Base-by-base conservation (phyloP, 1,284 basidiomycete genomes). In the Ceratobasidium sp. region DNA sequence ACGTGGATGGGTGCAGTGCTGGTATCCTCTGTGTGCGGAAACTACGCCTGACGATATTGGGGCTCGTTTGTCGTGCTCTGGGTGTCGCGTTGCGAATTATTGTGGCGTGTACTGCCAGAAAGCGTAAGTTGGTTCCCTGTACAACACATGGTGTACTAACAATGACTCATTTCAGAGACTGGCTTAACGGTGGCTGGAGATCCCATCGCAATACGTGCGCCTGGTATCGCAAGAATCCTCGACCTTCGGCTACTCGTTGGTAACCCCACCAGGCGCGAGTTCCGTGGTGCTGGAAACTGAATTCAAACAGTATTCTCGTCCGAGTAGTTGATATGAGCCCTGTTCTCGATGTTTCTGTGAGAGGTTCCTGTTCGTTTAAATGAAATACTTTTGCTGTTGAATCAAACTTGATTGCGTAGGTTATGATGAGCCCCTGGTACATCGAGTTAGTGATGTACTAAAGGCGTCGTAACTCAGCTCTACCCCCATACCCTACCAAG, bases 1-100 rank as follows among this genome's bases (percentile, higher is more conserved):
- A 12, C 59, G 59, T 16, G 59, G 59, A 12, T 60, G 59, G 59
- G 59, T 60, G 27, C 59, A 60, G 59, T 60, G 59, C 33, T 60
- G 59, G 59, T 60, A 35, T 60, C 59, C 59, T 38, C 30, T 14
- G 18, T 60, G 59, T 18, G 14, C 59, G 12, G 59, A 60, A 38
- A 33, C 33, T 10, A 35, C 59, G 3, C 59, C 59, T 20, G 20
- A 60, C 59, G 59, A 60, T 20, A 12, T 60, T 38, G 59, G 59
- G 18, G 59, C 59, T 35, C 59, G 33, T 10, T 33, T 60, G 4
- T 33, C 59, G 14, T 60, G 59, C 33, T 33, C 30, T 20, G 12
- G 18, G 33, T 60, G 59, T 20, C 35, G n/a, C 7, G 59, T 60
- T 5, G 59, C 59, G 5, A 60, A 60, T 20, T 60, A 60, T 18